Conservation (phyloP, 164 flowering plant genomes). For the Houttuynia cordata region DNA sequence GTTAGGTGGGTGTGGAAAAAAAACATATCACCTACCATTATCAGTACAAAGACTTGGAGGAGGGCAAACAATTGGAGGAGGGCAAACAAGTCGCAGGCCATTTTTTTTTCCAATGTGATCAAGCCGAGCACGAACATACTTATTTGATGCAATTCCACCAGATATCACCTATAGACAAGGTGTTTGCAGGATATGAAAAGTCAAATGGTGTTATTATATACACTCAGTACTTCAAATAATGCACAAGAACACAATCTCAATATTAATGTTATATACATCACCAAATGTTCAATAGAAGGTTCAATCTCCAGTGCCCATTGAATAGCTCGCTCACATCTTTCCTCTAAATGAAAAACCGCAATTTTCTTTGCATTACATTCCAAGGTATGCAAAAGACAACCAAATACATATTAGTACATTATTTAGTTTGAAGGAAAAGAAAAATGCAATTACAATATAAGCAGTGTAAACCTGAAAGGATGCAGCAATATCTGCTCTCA, state of each 20-base stretch:
- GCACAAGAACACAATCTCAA: background rate
- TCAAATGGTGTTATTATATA: background rate
- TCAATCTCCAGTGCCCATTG: slow-evolving; percentile 81
- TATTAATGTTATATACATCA: slow-evolving; percentile 7
- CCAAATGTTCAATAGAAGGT: slow-evolving; percentile 71
- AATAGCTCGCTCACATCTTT: slow-evolving; percentile 88
- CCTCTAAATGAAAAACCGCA: slow-evolving; percentile 91
- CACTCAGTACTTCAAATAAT: background rate
- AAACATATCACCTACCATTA: slow-evolving; percentile 46
- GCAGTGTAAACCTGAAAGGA: slow-evolving; percentile 61
- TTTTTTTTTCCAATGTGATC: slow-evolving; percentile 44
- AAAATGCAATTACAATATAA: background rate
- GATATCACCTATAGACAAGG: slow-evolving; percentile 54
- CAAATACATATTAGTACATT: background rate
- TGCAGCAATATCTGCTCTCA: slow-evolving; percentile 92
- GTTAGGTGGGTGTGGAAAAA: background rate
- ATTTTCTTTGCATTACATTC: slow-evolving; percentile 47
- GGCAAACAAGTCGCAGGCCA: slow-evolving; percentile 68
- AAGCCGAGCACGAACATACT: slow-evolving; percentile 72
- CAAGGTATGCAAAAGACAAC: background rate
- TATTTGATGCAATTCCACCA: slow-evolving; percentile 96
- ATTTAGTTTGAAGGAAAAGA: background rate
- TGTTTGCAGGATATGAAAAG: background rate
- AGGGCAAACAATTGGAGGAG: slow-evolving; percentile 96
- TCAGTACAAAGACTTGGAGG: slow-evolving; percentile 96